Percentiles rank a stretch among this genome's conserved stretches.
Conservation (phyloP, 306 rosid species). For the Gillenia trifoliata region DNA sequence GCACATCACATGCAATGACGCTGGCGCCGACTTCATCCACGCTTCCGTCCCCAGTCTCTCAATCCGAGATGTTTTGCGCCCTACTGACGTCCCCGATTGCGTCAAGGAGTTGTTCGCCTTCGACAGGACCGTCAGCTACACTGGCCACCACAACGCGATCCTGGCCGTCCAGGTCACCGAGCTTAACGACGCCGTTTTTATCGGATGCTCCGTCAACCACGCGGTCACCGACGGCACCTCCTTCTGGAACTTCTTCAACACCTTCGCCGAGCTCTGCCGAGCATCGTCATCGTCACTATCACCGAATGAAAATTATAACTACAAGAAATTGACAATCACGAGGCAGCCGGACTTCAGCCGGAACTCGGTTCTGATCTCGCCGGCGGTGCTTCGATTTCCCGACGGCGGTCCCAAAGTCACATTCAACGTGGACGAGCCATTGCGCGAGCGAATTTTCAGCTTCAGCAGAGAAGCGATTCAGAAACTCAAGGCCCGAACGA, state of each 20-base stretch:
- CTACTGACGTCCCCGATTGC: constrained; percentile 35
- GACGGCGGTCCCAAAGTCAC: constrained; percentile 66
- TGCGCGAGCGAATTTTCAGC: constrained; percentile 65
- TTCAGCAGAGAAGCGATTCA: constrained; percentile 66
- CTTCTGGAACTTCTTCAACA: constrained; percentile 93
- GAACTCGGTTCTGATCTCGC: constrained; percentile 42
- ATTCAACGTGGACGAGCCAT: constrained; percentile 49
- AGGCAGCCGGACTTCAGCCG: constrained; percentile 59
- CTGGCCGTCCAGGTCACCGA: constrained; percentile 73
- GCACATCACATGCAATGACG: constrained; percentile 62
- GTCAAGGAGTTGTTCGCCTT: constrained; percentile 56
- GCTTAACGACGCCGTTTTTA: constrained; percentile 67
- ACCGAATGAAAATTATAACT: not conserved
- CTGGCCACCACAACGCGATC: constrained; percentile 58
- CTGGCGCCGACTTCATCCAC: constrained; percentile 65
- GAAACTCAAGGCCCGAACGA: constrained; percentile 45
- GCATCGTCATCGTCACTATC: not conserved
- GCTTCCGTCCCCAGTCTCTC: constrained; percentile 27
- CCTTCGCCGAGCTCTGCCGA: constrained; percentile 59
- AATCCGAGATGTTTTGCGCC: constrained; percentile 39
- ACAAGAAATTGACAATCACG: not conserved
- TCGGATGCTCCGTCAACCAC: constrained; percentile 75
- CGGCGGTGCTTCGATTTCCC: constrained; percentile 56
- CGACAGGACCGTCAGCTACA: constrained; percentile 61
- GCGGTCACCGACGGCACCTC: constrained; percentile 83